Conservation (phyloP, 345 rosid genomes). For the Dovyalis caffra region DNA sequence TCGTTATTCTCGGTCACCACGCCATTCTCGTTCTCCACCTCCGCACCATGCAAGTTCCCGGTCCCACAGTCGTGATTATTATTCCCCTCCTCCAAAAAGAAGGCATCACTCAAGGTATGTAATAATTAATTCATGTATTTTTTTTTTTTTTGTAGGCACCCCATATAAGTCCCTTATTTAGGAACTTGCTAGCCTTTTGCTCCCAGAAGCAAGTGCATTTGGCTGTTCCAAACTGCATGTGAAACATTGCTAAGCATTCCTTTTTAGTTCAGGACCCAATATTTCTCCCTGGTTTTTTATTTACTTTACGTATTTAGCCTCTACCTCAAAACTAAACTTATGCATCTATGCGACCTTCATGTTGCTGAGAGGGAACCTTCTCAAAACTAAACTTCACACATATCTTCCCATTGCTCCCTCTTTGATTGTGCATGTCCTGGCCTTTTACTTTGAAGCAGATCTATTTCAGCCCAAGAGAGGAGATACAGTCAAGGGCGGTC, state of each 20-base stretch:
- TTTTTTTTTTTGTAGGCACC: not conserved
- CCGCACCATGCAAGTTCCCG: constrained; percentile 66
- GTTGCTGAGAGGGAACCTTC: too few relatives aligned
- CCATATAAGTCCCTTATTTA: too few relatives aligned
- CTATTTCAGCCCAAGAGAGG: constrained; percentile 30
- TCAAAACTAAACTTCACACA: too few relatives aligned
- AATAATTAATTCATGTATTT: not conserved
- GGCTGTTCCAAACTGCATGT: not conserved
- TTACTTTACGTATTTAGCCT: not conserved
- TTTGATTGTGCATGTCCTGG: not conserved
- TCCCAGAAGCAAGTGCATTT: not conserved
- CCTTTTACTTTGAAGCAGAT: constrained; percentile 26
- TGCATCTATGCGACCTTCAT: too few relatives aligned
- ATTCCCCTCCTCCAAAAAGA: constrained; percentile 30
- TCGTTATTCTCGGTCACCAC: constrained; percentile 30
- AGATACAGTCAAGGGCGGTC: constrained; percentile 33
- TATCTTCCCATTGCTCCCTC: not conserved
- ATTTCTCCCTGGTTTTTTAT: not conserved
- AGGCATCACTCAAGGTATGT: constrained; percentile 50
- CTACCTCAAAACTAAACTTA: too few relatives aligned
- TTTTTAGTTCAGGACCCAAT: not conserved
- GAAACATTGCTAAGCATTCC: not conserved
- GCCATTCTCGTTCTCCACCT: constrained; percentile 71
- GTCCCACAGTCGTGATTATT: constrained; percentile 27
- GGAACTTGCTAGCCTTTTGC: not conserved